Conservation (phyloP, 2,329 filamentous ascomycete genomes). For the Sporothrix globosa region DNA sequence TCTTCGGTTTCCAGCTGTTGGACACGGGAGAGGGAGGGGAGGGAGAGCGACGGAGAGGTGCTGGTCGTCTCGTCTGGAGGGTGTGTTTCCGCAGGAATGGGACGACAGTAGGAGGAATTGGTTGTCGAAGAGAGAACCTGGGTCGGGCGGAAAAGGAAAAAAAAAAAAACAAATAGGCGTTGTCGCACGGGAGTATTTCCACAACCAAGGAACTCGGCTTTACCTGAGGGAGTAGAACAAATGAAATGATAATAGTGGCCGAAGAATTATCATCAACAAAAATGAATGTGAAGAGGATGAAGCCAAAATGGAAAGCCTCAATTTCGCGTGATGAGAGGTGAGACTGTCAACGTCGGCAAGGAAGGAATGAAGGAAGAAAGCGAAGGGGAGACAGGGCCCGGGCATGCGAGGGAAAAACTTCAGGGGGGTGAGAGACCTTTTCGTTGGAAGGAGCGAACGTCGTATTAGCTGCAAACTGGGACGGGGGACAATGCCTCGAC, state of each 20-base stretch:
- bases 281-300: conserved; percentile 7
- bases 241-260: not conserved
- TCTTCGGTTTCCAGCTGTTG: conserved; percentile 2
- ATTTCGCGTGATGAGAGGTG: conserved; percentile 18
- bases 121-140: not conserved
- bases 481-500: too few species aligned
- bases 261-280: not conserved
- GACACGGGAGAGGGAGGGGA: conserved; percentile 1
- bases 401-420: conserved; percentile 21
- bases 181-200: conserved; percentile 9
- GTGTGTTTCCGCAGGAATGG: conserved; percentile 28
- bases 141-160: conserved; percentile 12
- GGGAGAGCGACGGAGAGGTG: not conserved
- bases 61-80: conserved; percentile 15
- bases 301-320: conserved; percentile 18
- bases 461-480: conserved; percentile 8
- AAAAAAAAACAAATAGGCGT: not conserved
- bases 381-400: conserved; percentile 8
- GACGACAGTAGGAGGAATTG: not conserved
- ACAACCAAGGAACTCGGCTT: conserved; percentile 7
- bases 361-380: not conserved
- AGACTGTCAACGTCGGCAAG: not conserved
- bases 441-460: not conserved
- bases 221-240: not conserved
- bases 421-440: not conserved